Conservation (phyloP, 352 stramenopile genomes). For the Phytopythium kandeliae region DNA sequence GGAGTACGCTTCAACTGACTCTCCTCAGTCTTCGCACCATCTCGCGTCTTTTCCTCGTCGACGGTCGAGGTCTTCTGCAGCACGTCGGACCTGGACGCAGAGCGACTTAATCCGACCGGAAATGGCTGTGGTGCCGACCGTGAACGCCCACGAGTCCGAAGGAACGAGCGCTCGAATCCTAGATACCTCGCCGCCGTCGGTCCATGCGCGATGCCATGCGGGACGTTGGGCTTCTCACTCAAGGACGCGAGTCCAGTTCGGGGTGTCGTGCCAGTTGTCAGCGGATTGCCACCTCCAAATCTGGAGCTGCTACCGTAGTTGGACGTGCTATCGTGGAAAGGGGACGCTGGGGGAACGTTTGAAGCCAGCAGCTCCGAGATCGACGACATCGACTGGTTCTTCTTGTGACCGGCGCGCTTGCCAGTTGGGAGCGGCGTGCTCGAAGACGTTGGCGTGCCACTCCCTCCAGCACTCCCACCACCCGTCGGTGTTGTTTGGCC, state of each 20-base stretch:
- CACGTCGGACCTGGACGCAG: slow-evolving; percentile 4
- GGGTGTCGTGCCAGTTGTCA: slow-evolving; percentile 27
- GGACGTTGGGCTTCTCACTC: slow-evolving; percentile 40
- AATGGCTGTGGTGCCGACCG: slow-evolving; percentile 49
- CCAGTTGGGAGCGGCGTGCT: slow-evolving; percentile 19
- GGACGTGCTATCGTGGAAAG: slow-evolving; percentile 53
- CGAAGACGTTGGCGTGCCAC: slow-evolving; percentile 23
- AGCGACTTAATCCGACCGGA: neutral
- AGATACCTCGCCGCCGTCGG: neutral
- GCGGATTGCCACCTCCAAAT: slow-evolving; percentile 6
- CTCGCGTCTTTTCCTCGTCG: slow-evolving; percentile 7
- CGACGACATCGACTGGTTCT: slow-evolving; percentile 87
- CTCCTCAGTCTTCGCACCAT: neutral
- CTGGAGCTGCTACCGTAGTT: slow-evolving; percentile 24
- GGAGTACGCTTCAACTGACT: slow-evolving; percentile 21
- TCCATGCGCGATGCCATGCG: slow-evolving; percentile 3
- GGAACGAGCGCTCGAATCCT: slow-evolving; percentile 3
- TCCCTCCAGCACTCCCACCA: slow-evolving; percentile 12
- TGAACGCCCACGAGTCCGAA: slow-evolving; percentile 42
- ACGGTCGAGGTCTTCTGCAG: slow-evolving; percentile 18
- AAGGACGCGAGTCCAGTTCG: slow-evolving; percentile 68
- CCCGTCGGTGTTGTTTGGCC: slow-evolving; percentile 1
- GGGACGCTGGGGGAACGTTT: slow-evolving; percentile 30
- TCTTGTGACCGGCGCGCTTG: slow-evolving; percentile 79
- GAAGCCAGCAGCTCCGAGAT: slow-evolving; percentile 80